Base-by-base conservation (phyloP, 257 asterid genomes). In the Eucommia ulmoides region DNA sequence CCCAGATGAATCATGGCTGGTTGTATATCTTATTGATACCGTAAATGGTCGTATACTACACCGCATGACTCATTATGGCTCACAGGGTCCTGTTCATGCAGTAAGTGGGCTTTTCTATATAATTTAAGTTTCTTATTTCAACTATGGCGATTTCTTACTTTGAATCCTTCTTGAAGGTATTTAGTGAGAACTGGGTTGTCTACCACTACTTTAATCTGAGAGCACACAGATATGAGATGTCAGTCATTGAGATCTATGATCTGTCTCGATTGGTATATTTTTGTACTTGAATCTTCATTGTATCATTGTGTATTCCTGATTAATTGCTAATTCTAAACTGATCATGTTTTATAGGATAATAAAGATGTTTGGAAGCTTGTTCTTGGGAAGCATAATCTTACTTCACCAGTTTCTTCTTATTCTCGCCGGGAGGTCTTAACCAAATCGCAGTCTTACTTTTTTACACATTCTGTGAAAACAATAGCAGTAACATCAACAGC, bases 211-310 rank as follows among this genome's bases (percentile, higher is more conserved):
- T 91, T 73, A 91, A 91, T 70, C 79, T 86, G 56, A 75, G 93
- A 71, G 96, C 99, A 53, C 99, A 86, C 65, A 79, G 96, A 66
- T 83, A 76, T 60, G 99, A 91, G 74, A 91, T 91, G 94, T 83
- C 96, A 66, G 99, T 91, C 61, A 78, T 86, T 64, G 99, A 91
- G 74, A 83, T 91, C 70, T 91, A 81, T 59, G 99, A 91, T 57
- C 95, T 83, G 72, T 85, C 96, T 65, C 93, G 99, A 46, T 92
- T 89, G 84, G 98, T 89, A 73, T 23, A 52, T 62, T 47, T 69
- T 72, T 53, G 49, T 54, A 20, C 73, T 58, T 26, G 29, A 60
- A 47, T 38, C 67, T 48, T 69, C 9, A 22, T 19, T 20, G 18
- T 33, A 16, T 45, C 35, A 19, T 18, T 33, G 20, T 21, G 46